Conservation (phyloP, 257 asterid genomes). For the Solanum chilense region DNA sequence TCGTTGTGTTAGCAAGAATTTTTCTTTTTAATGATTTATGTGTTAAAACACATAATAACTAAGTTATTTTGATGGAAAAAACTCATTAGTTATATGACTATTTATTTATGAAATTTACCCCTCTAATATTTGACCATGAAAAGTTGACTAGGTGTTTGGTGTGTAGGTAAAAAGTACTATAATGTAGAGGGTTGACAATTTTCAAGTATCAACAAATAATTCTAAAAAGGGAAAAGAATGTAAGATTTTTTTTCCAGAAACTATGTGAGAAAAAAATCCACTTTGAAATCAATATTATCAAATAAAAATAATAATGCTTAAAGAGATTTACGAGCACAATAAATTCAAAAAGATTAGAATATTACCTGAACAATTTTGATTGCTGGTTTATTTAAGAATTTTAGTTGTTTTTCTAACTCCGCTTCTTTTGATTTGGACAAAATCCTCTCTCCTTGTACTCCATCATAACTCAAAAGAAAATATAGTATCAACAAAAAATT, state of each 20-base stretch:
- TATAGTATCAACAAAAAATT: not conserved
- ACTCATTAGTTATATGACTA: not conserved
- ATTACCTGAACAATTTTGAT: not conserved
- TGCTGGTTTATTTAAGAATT: not conserved
- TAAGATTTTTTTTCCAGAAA: not conserved
- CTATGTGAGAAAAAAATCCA: not conserved
- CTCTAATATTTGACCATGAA: not conserved
- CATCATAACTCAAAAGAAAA: not conserved
- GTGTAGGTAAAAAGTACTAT: not conserved
- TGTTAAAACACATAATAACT: not conserved
- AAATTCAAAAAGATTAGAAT: not conserved
- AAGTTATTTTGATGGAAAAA: not conserved
- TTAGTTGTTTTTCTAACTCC: not conserved
- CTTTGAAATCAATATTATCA: not conserved
- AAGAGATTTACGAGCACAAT: not conserved
- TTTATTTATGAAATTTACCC: not conserved
- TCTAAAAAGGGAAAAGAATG: not conserved
- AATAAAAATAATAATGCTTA: not conserved
- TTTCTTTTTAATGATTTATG: not conserved
- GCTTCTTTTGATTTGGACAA: not conserved
- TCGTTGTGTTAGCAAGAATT: not conserved
- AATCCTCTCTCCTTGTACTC: not conserved
- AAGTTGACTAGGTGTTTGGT: not conserved
- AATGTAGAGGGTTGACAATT: not conserved
- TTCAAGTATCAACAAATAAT: not conserved